Conservation (phyloP, 345 rosid genomes). For the Brassica rapa region DNA sequence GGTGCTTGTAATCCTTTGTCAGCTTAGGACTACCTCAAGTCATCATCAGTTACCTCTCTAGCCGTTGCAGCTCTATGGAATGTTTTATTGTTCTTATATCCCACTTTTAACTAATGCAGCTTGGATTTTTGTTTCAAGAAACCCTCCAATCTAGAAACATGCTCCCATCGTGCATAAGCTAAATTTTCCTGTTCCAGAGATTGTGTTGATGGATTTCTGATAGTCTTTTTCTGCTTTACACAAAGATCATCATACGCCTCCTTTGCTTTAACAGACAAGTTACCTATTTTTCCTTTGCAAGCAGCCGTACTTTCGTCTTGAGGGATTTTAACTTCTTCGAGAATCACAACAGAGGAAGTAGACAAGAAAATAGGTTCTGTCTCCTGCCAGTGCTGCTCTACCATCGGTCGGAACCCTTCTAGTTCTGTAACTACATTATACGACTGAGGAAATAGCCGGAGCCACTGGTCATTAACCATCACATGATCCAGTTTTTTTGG, state of each 20-base stretch:
- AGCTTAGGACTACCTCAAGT: too few species aligned
- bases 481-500: too few species aligned
- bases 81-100: background rate
- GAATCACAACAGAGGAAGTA: background rate
- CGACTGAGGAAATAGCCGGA: too few species aligned
- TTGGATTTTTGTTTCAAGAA: background rate
- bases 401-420: background rate
- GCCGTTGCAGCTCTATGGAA: background rate
- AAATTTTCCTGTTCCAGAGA: background rate
- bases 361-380: background rate
- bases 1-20: too few species aligned
- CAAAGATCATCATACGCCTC: background rate
- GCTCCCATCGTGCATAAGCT: background rate
- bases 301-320: background rate
- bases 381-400: background rate
- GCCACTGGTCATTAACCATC: too few species aligned
- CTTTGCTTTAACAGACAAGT: background rate
- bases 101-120: background rate
- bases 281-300: background rate
- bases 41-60: background rate
- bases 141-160: background rate
- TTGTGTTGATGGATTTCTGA: background rate
- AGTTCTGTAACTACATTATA: background rate
- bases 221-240: background rate
- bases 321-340: background rate